Evolutionary conservation across 2,329 filamentous ascomycete genomes (phyloP).

Genomic region (Fusarium subglutinans): DNA sequence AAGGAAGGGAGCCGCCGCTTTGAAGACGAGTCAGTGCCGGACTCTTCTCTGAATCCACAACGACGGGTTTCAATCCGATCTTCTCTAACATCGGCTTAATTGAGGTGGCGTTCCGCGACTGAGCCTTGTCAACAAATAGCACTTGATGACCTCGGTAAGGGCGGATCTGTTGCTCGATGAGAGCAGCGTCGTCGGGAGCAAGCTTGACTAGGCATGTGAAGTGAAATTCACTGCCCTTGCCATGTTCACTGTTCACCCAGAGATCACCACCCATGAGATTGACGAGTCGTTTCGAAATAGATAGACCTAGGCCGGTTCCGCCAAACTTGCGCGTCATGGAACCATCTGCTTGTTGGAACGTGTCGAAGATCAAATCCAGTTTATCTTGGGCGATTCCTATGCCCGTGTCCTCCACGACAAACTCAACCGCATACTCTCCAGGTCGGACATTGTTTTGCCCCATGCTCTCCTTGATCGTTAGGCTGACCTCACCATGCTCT

Average conservation of each 20-base stretch:
- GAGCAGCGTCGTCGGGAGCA: constrained; percentile 78
- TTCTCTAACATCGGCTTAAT: constrained; percentile 81
- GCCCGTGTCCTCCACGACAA: constrained; percentile 93
- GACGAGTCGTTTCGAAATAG: constrained; percentile 93
- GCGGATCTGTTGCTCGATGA: constrained; percentile 83
- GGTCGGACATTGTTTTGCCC: constrained; percentile 69
- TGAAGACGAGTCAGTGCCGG: constrained; percentile 64
- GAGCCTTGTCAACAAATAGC: constrained; percentile 91
- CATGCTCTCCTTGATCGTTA: constrained; percentile 81
- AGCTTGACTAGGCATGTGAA: constrained; percentile 94
- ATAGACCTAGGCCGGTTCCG: constrained; percentile 90
- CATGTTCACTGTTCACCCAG: constrained; percentile 93
- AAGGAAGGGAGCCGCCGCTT: constrained; percentile 70
- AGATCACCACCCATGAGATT: constrained; percentile 97
- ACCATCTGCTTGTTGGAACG: constrained; percentile 97
- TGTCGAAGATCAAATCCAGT: constrained; percentile 96
- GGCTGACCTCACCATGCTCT: constrained; percentile 93
- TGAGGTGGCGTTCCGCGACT: constrained; percentile 78
- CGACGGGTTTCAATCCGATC: constrained; percentile 82
- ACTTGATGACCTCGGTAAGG: constrained; percentile 95
- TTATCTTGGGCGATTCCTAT: constrained; percentile 97
- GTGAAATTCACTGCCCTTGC: constrained; percentile 92
- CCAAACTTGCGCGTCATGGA: constrained; percentile 97
- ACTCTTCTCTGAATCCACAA: constrained; percentile 82
- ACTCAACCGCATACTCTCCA: constrained; percentile 92